phyloP scores from a whole-genome alignment of 2,329 filamentous ascomycete genomes.

The Rhytidhysteron rufulum region DNA sequence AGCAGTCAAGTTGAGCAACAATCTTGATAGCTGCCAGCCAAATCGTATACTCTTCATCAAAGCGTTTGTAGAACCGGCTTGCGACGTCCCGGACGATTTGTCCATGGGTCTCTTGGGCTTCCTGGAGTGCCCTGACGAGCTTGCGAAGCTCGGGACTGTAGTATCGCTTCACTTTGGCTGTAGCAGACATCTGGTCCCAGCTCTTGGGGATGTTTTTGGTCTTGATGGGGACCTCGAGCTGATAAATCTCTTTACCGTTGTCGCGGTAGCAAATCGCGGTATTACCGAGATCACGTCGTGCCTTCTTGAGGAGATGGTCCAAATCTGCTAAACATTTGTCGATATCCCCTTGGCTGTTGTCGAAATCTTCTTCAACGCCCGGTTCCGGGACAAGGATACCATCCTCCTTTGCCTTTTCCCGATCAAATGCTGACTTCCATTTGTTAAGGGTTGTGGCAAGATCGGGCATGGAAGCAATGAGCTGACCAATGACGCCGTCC shows the following conservation, averaged over 20 bases:
- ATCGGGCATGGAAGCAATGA: constrained; percentile 83
- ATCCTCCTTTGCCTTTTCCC: constrained; percentile 69
- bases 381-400: constrained; percentile 80
- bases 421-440: constrained; percentile 92
- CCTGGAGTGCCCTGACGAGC: constrained; percentile 82
- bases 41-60: constrained; percentile 77
- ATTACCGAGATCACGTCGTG: constrained; percentile 70
- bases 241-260: constrained; percentile 95
- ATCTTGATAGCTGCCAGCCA: constrained; percentile 92
- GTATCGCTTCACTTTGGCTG: constrained; percentile 84
- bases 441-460: constrained; percentile 69
- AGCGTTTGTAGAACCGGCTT: constrained; percentile 76
- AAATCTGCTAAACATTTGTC: constrained; percentile 72
- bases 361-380: constrained; percentile 89
- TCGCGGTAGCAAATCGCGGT: constrained; percentile 59
- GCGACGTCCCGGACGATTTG: constrained; percentile 88
- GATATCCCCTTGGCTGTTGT: constrained; percentile 73
- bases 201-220: constrained; percentile 75
- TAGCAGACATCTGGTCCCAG: constrained; percentile 97
- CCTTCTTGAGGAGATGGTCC: constrained; percentile 64
- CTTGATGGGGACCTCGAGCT: constrained; percentile 84
- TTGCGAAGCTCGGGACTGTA: constrained; percentile 82
- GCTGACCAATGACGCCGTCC: constrained; percentile 76
- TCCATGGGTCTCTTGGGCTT: constrained; percentile 88
- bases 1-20: constrained; percentile 86